Conservation (phyloP, 805 yeast species). For the Yamadazyma sp. region DNA sequence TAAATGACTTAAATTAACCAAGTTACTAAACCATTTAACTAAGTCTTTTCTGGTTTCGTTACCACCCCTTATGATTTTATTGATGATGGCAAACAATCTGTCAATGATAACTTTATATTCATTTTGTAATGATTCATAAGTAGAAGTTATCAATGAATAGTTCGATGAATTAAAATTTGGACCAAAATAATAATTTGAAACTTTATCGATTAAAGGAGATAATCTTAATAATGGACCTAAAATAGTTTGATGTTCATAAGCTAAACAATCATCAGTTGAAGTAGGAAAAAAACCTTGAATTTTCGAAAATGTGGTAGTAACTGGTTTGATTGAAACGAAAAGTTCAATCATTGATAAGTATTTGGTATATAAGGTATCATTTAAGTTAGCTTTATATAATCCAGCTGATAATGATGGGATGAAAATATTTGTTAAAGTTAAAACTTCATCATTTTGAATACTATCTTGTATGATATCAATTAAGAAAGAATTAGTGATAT, state of each 20-base stretch:
- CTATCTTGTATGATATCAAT: conserved; percentile 56
- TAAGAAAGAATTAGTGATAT: conserved; percentile 39
- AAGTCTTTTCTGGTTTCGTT: conserved; percentile 59
- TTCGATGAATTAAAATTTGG: conserved; percentile 7
- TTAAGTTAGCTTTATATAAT: conserved; percentile 40
- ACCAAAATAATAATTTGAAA: conserved; percentile 45
- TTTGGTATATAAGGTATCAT: conserved; percentile 50
- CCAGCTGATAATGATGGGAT: conserved; percentile 42
- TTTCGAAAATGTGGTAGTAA: conserved; percentile 58
- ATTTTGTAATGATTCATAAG: conserved; percentile 58
- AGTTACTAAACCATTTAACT: conserved; percentile 64
- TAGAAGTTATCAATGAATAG: conserved; percentile 31
- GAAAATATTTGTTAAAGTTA: conserved; percentile 57
- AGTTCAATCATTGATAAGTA: conserved; percentile 55
- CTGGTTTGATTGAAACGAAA: conserved; percentile 55
- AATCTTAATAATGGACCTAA: conserved; percentile 75
- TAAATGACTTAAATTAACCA: conserved; percentile 80
- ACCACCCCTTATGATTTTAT: conserved; percentile 74
- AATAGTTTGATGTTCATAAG: conserved; percentile 59
- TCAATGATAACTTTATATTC: conserved; percentile 61
- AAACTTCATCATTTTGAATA: conserved; percentile 60
- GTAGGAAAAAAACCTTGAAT: conserved; percentile 53
- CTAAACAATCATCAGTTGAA: conserved; percentile 35
- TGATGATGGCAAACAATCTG: conserved; percentile 64
- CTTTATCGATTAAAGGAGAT: conserved; percentile 65